phyloP scores from a whole-genome alignment of 2,329 filamentous ascomycete genomes.

The Hymenoscyphus infarciens region DNA sequence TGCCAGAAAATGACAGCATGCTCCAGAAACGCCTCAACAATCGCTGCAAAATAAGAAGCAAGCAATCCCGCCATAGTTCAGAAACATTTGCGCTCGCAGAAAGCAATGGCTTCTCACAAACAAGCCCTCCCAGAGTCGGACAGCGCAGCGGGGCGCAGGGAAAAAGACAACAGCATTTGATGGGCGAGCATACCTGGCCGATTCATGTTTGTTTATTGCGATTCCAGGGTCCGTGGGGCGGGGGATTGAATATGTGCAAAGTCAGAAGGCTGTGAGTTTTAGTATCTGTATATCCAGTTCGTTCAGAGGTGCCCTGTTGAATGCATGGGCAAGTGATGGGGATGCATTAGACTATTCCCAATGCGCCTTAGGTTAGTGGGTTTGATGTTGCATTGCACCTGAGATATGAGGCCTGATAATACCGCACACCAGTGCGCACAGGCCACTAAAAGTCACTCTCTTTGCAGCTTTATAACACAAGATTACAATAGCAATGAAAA shows the following conservation, averaged over 20 bases:
- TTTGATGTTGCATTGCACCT: too few relatives aligned
- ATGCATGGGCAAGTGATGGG: not conserved
- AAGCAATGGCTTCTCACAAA: slow-evolving; percentile 1
- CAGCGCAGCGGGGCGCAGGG: slow-evolving; percentile 29
- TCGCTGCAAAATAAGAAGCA: not conserved
- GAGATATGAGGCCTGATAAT: too few relatives aligned
- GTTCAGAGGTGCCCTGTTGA: not conserved
- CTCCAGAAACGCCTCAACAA: not conserved
- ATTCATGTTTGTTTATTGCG: slow-evolving; percentile 29
- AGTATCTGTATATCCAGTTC: not conserved
- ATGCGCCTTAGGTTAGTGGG: not conserved
- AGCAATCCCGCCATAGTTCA: not conserved
- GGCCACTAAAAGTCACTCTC: too few relatives aligned
- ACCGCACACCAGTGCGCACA: too few relatives aligned
- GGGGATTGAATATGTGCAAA: not conserved
- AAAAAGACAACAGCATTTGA: slow-evolving; percentile 25
- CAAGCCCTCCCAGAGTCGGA: slow-evolving; percentile 7
- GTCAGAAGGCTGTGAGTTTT: slow-evolving; percentile 8
- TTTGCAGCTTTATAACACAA: too few relatives aligned
- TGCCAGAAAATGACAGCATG: not conserved
- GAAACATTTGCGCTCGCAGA: slow-evolving; percentile 1
- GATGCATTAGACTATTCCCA: slow-evolving; percentile 8
- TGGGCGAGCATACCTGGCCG: slow-evolving; percentile 33
- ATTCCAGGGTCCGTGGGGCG: not conserved
- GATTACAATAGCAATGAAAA: too few relatives aligned